Evolutionary conservation across 305 asterid genomes (phyloP).

Genomic region (Fraxinus albicans): DNA sequence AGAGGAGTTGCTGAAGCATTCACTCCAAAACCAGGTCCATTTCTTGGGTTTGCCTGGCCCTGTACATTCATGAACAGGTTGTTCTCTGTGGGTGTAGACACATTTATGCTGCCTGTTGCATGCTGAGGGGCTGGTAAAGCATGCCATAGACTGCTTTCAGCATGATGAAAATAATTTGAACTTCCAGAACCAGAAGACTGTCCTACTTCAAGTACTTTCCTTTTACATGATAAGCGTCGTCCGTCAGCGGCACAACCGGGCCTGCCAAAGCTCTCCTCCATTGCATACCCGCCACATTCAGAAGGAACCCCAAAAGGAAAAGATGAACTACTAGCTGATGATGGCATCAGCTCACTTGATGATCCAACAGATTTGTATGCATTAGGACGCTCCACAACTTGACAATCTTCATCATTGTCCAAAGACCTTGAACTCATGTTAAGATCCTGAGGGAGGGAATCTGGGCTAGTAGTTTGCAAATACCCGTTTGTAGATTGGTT

Average conservation of each 20-base stretch:
- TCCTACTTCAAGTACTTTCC: conserved; percentile 68
- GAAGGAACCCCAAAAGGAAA: conserved; percentile 37
- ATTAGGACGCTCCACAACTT: conserved; percentile 43
- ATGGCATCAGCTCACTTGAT: conserved; percentile 38
- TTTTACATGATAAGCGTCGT: conserved; percentile 62
- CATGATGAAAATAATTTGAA: conserved; percentile 41
- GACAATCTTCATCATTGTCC: conserved; percentile 50
- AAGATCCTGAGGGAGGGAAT: conserved; percentile 47
- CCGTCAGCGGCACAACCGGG: conserved; percentile 54
- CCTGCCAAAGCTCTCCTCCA: conserved; percentile 44
- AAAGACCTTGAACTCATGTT: conserved; percentile 42
- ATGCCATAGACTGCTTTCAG: conserved; percentile 55
- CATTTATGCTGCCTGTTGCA: conserved; percentile 27
- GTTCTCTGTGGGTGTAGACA: conserved; percentile 36
- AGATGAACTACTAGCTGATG: conserved; percentile 41
- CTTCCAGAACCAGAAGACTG: conserved; percentile 76
- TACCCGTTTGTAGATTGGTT: conserved; percentile 32
- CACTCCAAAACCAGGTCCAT: conserved; percentile 58
- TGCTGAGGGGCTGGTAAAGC: conserved; percentile 33
- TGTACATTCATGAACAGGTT: conserved; percentile 30
- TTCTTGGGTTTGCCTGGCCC: conserved; percentile 61
- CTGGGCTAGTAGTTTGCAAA: conserved; percentile 40
- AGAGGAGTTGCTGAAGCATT: conserved; percentile 41
- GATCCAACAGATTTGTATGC: conserved; percentile 41
- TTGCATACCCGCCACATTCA: conserved; percentile 34